Base-by-base conservation (phyloP, 805 yeast genomes). In the Pichia nanzhaoensis region DNA sequence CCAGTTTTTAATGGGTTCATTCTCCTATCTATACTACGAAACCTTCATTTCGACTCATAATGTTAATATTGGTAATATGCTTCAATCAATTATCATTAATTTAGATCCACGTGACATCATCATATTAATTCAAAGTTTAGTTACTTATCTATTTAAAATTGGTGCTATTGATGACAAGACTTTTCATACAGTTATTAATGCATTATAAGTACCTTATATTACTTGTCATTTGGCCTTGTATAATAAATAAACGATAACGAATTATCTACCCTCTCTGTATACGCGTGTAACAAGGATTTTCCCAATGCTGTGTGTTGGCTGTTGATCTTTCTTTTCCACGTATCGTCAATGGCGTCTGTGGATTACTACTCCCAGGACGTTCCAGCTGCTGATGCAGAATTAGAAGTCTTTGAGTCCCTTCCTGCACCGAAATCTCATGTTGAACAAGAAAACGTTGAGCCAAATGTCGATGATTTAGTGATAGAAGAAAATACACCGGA, bases 1-100 rank as follows among this genome's bases (percentile, higher is more conserved):
- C 67, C 98, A 93, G 68, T 93, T 91, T 61, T 71, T 93, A 55
- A 93, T 93, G 98, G 99, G 99, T 12, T 86, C 95, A 34, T 93
- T 93, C 61, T 77, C 93, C 30, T 90, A 89, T 60, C 71, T 93
- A 53, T 93, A 93, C 68, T 90, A 82, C 65, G 96, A 91, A 65
- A 87, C 96, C 2, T 93, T 93, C 63, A 77, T 93, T 53, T 80
- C 91, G 32, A 76, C 78, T 36, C 77, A 78, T 51, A 80, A 82
- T 62, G 68, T 82, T 51, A 82, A 82, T 44, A 81, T 87, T 45
- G 91, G 88, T 31, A 73, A 82, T 13, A 67, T 93, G 21, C 65
- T 91, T 48, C 95, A 91, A 55, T 68, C 82, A 37, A 82, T 88
- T 21, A 75, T 88, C 34, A 76, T 83, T 55, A 84, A 84, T 57